phyloP scores from a whole-genome alignment of 2,329 filamentous ascomycete species.

The Pseudogymnoascus pannorum region DNA sequence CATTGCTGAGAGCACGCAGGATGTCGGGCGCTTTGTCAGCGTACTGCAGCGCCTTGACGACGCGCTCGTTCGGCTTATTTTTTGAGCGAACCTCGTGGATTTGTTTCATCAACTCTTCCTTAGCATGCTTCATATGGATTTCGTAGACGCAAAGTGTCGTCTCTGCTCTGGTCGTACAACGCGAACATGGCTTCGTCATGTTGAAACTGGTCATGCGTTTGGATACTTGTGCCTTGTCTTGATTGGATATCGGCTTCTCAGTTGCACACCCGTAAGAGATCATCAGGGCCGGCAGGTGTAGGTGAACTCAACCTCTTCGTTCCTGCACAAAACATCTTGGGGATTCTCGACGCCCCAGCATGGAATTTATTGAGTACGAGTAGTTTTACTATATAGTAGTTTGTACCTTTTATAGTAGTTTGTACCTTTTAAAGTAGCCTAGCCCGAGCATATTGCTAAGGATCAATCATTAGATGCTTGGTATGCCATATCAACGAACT shows the following conservation, averaged over 20 bases:
- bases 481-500: too few relatives aligned
- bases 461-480: too few relatives aligned
- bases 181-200: constrained; percentile 27
- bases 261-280: not conserved
- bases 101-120: constrained; percentile 28
- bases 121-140: constrained; percentile 30
- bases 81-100: constrained; percentile 26
- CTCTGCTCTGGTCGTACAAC: constrained; percentile 23
- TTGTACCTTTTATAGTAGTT: too few relatives aligned
- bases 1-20: constrained; percentile 24
- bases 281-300: not conserved
- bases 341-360: not conserved
- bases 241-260: not conserved
- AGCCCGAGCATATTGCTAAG: too few relatives aligned
- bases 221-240: too few relatives aligned
- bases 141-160: constrained; percentile 27
- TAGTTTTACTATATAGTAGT: not conserved
- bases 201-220: too few relatives aligned
- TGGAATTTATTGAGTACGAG: not conserved
- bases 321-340: not conserved
- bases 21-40: constrained; percentile 28
- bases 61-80: constrained; percentile 24
- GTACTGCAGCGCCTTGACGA: constrained; percentile 24
- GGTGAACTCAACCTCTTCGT: not conserved
- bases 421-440: too few relatives aligned